Conservation (phyloP, 2,329 filamentous ascomycete genomes). For the Escovopsis sp. region DNA sequence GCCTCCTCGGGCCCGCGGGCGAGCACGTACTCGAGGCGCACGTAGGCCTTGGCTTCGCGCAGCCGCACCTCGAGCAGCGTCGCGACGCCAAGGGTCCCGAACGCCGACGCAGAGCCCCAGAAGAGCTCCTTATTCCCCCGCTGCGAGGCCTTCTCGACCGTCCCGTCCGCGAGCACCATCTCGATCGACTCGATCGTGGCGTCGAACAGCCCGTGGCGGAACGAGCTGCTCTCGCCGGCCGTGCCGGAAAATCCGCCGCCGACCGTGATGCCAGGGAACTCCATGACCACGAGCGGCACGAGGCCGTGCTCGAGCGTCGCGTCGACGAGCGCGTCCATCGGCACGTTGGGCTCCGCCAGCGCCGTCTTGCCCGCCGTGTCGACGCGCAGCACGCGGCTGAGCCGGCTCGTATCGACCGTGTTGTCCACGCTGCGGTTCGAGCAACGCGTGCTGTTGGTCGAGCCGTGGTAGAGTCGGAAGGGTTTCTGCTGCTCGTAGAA, state of each 20-base stretch:
- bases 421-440: conserved; percentile 33
- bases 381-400: conserved; percentile 48
- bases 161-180: conserved; percentile 48
- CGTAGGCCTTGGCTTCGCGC: conserved; percentile 36
- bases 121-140: conserved; percentile 45
- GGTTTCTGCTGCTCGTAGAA: conserved; percentile 32
- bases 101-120: conserved; percentile 47
- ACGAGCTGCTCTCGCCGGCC: conserved; percentile 53
- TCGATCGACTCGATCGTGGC: conserved; percentile 46
- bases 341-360: conserved; percentile 55
- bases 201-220: conserved; percentile 53
- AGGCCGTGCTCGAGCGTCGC: conserved; percentile 40
- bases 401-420: conserved; percentile 50
- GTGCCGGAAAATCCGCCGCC: conserved; percentile 55
- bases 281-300: conserved; percentile 53
- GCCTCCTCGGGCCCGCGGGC: conserved; percentile 24
- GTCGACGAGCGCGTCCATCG: conserved; percentile 49
- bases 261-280: conserved; percentile 58
- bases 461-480: conserved; percentile 65
- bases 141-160: conserved; percentile 38
- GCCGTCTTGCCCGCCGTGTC: conserved; percentile 38
- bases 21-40: conserved; percentile 43
- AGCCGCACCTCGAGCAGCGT: conserved; percentile 49
- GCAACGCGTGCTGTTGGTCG: conserved; percentile 60
- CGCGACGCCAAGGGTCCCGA: conserved; percentile 53